Evolutionary conservation across 805 yeast species (phyloP), one percentile per base, ranked within the genome.

Genomic region (Jamesozyma spencerorum): DNA sequence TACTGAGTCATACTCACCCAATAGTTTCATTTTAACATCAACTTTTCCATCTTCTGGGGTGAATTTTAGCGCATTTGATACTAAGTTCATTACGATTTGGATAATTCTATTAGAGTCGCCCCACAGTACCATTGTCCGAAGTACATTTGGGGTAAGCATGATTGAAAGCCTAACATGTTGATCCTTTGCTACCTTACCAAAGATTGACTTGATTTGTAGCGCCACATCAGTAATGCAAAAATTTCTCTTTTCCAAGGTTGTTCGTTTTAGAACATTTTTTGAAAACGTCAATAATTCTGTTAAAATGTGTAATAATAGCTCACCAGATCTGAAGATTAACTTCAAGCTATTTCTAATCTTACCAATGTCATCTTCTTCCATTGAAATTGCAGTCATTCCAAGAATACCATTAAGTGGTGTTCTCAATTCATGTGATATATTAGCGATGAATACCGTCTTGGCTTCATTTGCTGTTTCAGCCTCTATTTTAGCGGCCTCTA

Each of bases 381-480:
- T 78, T 5, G 95, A 88, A 42, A 90, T 82, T 2, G 94, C 83
- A 0, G 97, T 85, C 88, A 90, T 85, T 47, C 97, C 97, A 40
- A 92, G 66, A 32, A 92, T 92, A 57, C 98, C 98, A 60, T 92
- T 92, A 46, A 92, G 68, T 1, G 98, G 98, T 0, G 97, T 92
- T 51, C 97, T 75, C 55, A 92, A 69, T 65, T 92, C 98, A 60
- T 86, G 96, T 0, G 95, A 85, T 14, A 86, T 87, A 50, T 88
- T 85, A 2, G 96, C 95, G 53, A 86, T 81, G 57, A 86, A 86
- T 5, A 85, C 87, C 5, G 97, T 88, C 56, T 92, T 92, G 2
- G 97, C 95, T 51, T 92, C 97, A 60, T 90, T 90, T 1, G 98
- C 98, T 22, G 82, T 77, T 63, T 90, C 97, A 0, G 96, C 97